phyloP scores from a whole-genome alignment of 305 asterid species.

The Fraxinus sp. region DNA sequence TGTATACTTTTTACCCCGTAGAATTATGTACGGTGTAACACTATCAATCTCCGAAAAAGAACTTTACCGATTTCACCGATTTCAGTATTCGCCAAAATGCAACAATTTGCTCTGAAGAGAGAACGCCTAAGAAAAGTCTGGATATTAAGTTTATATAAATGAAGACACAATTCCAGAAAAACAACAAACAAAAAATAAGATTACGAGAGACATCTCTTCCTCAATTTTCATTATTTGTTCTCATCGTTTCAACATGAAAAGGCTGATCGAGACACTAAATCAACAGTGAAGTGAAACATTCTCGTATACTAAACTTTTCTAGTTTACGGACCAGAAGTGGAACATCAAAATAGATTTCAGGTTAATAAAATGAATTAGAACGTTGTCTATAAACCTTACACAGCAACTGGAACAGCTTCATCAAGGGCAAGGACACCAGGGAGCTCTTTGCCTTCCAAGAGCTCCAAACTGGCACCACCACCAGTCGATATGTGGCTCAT shows the following conservation, averaged over 20 bases:
- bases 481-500: conserved; percentile 95
- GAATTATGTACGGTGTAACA: too few relatives aligned
- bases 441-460: conserved; percentile 70
- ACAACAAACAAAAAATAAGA: neutral
- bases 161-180: too few relatives aligned
- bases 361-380: conserved; percentile 31
- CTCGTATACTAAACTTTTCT: conserved; percentile 30
- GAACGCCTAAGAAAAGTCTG: too few relatives aligned
- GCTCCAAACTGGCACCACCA: conserved; percentile 92
- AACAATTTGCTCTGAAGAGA: too few relatives aligned
- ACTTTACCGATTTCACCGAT: too few relatives aligned
- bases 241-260: conserved; percentile 14
- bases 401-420: conserved; percentile 59
- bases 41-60: too few relatives aligned
- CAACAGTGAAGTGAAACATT: conserved; percentile 21
- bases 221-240: conserved; percentile 16
- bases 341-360: conserved; percentile 16
- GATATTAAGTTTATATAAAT: too few relatives aligned
- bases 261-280: conserved; percentile 13
- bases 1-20: neutral
- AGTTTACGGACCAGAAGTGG: conserved; percentile 27
- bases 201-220: neutral
- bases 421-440: conserved; percentile 84
- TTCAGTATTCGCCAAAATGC: too few relatives aligned
- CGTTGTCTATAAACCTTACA: conserved; percentile 23